Evolutionary conservation across 2,329 filamentous ascomycete genomes (phyloP), one percentile per base, ranked within the genome.

Genomic region (Arthrobotrys iridis): DNA sequence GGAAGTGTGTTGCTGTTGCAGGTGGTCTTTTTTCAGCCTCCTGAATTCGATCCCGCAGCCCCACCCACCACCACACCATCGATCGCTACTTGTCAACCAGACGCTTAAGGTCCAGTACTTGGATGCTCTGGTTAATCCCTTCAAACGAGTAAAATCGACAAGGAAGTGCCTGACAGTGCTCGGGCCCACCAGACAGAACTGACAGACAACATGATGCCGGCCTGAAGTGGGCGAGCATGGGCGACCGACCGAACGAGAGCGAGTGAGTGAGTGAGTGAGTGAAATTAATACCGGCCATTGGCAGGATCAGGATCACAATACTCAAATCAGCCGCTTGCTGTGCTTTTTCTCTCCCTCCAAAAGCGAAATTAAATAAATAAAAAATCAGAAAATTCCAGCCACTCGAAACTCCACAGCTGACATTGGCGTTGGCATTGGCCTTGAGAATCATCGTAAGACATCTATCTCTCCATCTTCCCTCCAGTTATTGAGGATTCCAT

Each of bases 221-320:
- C 15, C 26, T 46, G 26, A 46, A 15, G n/a, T n/a, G n/a, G n/a
- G n/a, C n/a, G n/a, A n/a, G n/a, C n/a, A n/a, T n/a, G n/a, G n/a
- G n/a, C n/a, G n/a, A n/a, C n/a, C n/a, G n/a, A n/a, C n/a, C n/a
- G n/a, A n/a, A n/a, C n/a, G n/a, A 43, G 11, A 59, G 37, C 11
- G 58, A 62, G 41, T 3, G 40, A 62, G 28, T 13, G 20, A 30
- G 55, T 15, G 30, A 48, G 13, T 35, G 58, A 48, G 35, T 26
- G 37, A 30, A 43, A 26, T 55, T 59, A 37, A 6, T 6, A 37
- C 6, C 33, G 40, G 52, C 22, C 11, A 15, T 59, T 30, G 55
- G 55, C 55, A 59, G 55, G 55, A 59, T 59, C 55, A 59, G 24
- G n/a, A n/a, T n/a, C n/a, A n/a, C n/a, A n/a, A n/a, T n/a, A n/a